Evolutionary conservation across 352 stramenopile species (phyloP), one percentile per base, ranked within the genome.

Genomic region (Poterioochromonas sp.): DNA sequence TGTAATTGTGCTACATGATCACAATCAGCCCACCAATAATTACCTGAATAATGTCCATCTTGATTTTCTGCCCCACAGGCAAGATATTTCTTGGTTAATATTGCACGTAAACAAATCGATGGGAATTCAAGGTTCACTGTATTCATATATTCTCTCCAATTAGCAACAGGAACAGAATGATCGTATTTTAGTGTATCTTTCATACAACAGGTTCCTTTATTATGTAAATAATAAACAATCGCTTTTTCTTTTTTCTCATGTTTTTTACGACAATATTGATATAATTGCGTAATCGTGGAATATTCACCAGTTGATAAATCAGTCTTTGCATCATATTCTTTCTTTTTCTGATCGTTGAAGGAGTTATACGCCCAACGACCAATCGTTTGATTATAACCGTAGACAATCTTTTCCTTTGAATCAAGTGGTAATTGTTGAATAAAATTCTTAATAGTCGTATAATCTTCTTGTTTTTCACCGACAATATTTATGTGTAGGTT

Each of bases 141-240:
- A 44, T 76, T 76, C 69, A 76, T 76, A 22, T 64, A 5, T 3
- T 76, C 69, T 44, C 69, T 54, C 69, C 69, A 76, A 40, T 22
- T 37, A n/a, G 18, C 15, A 8, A 76, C 69, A 8, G 69, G 43
- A 8, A 76, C 69, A 8, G 69, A 26, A 12, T 8, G 2, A 37
- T 62, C 71, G 11, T 5, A 15, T 35, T 65, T 11, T 12, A 26
- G 15, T 12, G 8, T 58, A 8, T 58, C n/a, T 32, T 58, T 58
- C 15, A 26, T 2, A 49, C 37, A 71, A 47, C 32, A 63, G 8
- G 40, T 39, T n/a, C 69, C 69, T 64, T 76, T 76, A 29, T 29
- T 63, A 64, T 76, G 69, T 5, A 76, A 39, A 64, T 76, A 76
- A 35, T 70, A 76, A 5, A 76, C 41, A n/a, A 37, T 34, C 12